Percentiles rank a stretch among this genome's conserved stretches.
phyloP scores from a whole-genome alignment of 1,284 basidiomycete species.

The Marasmius tenuissimus region DNA sequence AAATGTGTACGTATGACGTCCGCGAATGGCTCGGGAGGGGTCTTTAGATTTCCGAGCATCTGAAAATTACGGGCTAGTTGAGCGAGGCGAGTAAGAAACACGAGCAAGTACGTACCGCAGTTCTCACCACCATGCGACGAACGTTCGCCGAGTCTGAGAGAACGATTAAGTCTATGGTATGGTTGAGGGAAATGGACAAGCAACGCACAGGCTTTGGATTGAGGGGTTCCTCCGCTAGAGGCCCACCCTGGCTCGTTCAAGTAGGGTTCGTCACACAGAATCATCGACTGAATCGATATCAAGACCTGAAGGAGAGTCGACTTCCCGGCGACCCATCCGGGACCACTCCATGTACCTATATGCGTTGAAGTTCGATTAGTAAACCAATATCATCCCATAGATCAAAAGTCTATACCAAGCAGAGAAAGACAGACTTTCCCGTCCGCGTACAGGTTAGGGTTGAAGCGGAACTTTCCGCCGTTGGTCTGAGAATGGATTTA shows the following conservation, averaged over 20 bases:
- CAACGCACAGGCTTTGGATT: slow-evolving; percentile 69
- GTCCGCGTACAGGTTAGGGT: slow-evolving; percentile 70
- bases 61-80: slow-evolving; percentile 27
- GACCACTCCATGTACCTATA: slow-evolving; percentile 89
- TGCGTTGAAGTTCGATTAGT: slow-evolving; percentile 60
- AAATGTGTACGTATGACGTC: slow-evolving; percentile 89
- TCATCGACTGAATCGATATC: slow-evolving; percentile 94
- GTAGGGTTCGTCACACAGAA: slow-evolving; percentile 87
- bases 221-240: slow-evolving; percentile 63
- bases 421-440: slow-evolving; percentile 75
- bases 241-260: slow-evolving; percentile 91
- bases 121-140: slow-evolving; percentile 83
- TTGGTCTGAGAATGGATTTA: slow-evolving; percentile 60
- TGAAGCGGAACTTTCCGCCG: slow-evolving; percentile 86
- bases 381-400: not conserved
- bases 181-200: not conserved
- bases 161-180: slow-evolving; percentile 7
- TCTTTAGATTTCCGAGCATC: slow-evolving; percentile 85
- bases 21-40: slow-evolving; percentile 78
- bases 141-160: slow-evolving; percentile 79
- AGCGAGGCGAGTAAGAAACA: slow-evolving; percentile 3
- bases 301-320: slow-evolving; percentile 69
- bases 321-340: slow-evolving; percentile 82
- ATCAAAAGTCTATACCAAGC: not conserved
- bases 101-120: slow-evolving; percentile 60